phyloP scores from a whole-genome alignment of 192 early-diverging fungal species.

The Funneliformis mosseae region DNA sequence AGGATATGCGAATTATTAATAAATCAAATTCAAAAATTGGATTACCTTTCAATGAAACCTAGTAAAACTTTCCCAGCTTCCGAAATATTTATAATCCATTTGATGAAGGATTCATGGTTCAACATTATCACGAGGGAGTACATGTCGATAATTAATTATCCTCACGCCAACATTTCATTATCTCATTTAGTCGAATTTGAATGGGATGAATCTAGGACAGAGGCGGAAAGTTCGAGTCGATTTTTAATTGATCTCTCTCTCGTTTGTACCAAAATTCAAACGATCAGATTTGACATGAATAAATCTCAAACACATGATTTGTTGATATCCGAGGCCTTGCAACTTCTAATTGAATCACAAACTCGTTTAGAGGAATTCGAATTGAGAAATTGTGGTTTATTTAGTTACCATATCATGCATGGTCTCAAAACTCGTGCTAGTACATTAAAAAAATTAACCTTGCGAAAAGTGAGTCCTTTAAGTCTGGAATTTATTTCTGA shows the following conservation, averaged over 20 bases:
- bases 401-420: background rate
- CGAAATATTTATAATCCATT: background rate
- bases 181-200: background rate
- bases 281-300: background rate
- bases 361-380: constrained; percentile 1
- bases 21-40: constrained; percentile 9
- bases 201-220: background rate
- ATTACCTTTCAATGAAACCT: constrained; percentile 6
- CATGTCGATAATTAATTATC: constrained; percentile 1
- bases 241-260: background rate
- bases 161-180: background rate
- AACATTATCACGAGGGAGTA: background rate
- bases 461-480: background rate
- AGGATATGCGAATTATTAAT: background rate
- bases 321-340: background rate
- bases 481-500: background rate
- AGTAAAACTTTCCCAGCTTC: background rate
- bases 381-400: background rate
- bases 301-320: background rate
- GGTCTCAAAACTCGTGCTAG: background rate
- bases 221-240: background rate
- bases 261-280: background rate
- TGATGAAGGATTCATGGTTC: background rate
- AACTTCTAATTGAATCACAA: constrained; percentile 2
- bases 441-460: background rate